Evolutionary conservation across 768 basidiomycete genomes (phyloP), one percentile per base, ranked within the genome.

Genomic region (Baorangia bicolor): DNA sequence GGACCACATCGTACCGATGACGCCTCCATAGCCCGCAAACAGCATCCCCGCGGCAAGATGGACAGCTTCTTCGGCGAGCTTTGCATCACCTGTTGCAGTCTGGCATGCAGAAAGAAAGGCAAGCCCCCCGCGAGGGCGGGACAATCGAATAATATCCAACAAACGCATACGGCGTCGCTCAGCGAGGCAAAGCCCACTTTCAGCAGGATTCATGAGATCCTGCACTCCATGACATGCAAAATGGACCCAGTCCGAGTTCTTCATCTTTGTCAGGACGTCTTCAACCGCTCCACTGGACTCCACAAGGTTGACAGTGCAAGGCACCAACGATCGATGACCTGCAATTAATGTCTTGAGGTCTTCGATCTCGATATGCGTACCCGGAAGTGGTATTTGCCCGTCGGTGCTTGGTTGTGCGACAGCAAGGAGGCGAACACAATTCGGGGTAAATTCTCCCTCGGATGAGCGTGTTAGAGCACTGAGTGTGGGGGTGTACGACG

Each of bases 221-320:
- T 68, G 67, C 12, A 48, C 37, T 2, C 68, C 73, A 34, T 74
- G 73, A 35, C 72, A 72, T 23, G 67, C 65, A 43, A 74, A 58
- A 49, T 73, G 73, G 11, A 66, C 64, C 63, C 48, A 49, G 25
- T 37, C 23, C 16, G 25, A 8, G 3, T 39, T 12, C 37, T 49
- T 28, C 48, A 49, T 49, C 7, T 5, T 10, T n/a, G 14, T 6
- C 16, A 49, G 23, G 2, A 38, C 48, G 4, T 39, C 27, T 37
- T 38, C 35, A 4, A 38, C 25, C 2, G 25, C 34, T 2, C 18
- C 38, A 8, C 2, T 5, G 14, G 35, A 28, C 25, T 49, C 37
- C 1, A 12, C 5, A 9, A 40, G 4, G 10, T 2, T n/a, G 7
- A 49, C 11, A 30, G 30, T 30, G 30, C 30, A 30, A 30, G 30